Conservation (phyloP, 2,329 filamentous ascomycete genomes). For the Diaporthe citri region DNA sequence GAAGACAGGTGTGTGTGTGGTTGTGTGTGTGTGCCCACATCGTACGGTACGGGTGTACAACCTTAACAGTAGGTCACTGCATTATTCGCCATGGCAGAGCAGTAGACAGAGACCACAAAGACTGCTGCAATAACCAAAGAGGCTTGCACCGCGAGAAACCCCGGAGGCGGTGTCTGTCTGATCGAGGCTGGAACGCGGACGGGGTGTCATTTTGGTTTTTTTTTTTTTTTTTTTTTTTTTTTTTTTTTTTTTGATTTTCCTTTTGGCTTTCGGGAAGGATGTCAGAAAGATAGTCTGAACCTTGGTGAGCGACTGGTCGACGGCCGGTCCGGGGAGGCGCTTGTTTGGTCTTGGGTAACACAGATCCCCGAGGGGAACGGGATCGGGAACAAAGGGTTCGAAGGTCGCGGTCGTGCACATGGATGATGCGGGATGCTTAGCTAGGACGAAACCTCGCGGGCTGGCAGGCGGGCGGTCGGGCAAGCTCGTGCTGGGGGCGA, state of each 20-base stretch:
- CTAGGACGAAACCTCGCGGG: conserved; percentile 34
- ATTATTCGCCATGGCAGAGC: not conserved
- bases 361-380: conserved; percentile 27
- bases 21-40: not conserved
- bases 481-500: not conserved
- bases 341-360: conserved; percentile 27
- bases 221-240: not conserved
- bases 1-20: not conserved
- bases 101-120: not conserved
- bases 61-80: not conserved
- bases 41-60: not conserved
- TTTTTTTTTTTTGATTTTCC: conserved; percentile 6
- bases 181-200: conserved; percentile 16
- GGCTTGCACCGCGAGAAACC: conserved; percentile 12
- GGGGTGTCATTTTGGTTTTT: not conserved
- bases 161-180: conserved; percentile 17
- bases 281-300: conserved; percentile 29
- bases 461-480: conserved; percentile 4
- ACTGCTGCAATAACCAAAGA: not conserved
- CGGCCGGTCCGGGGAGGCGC: conserved; percentile 20
- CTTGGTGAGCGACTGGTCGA: conserved; percentile 19
- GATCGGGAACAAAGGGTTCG: conserved; percentile 31
- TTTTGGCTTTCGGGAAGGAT: conserved; percentile 37
- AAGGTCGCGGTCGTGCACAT: conserved; percentile 28
- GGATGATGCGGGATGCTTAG: conserved; percentile 27